Base-by-base conservation (phyloP, 768 basidiomycete species). In the Leucogyrophana mollusca region DNA sequence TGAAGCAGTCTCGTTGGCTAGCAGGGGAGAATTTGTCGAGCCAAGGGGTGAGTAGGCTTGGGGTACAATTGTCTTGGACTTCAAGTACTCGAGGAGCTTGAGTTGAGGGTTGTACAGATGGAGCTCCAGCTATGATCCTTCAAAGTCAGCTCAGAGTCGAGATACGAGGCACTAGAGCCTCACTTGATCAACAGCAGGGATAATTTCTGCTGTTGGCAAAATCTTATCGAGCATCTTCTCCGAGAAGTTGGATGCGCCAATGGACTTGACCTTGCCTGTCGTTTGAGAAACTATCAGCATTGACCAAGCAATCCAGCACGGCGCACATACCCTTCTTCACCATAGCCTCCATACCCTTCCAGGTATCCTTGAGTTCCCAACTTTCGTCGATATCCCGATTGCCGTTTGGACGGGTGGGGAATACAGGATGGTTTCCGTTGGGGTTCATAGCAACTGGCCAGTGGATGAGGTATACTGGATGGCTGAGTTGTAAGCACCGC, bases 1-100 rank as follows among this genome's bases (percentile, higher is more conserved):
- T 3, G 67, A 51, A 7, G 86, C 80, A 3, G 74, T 70, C 41
- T 82, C 78, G 55, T 93, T 88, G 5, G 58, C 60, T 25, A 91
- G 61, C 6, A 92, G 68, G 7, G 85, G 86, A 2, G 85, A 79
- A 54, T 76, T 74, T 9, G 80, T 73, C 8, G 82, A 86, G 27
- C 83, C 89, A 11, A 92, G 79, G 8, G 91, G 90, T 7, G 87
- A 91, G 63, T 88, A 93, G 1, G 90, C 90, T 61, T 90, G 76
- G 0, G 86, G 73, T 40, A 82, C 67, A 56, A 93, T 91, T 16
- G 71, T 73, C 60, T 90, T 82, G 14, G 74, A 71, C 59, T 75
- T 73, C 52, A 87, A 71, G 66, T 78, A 91, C 9, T 70, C 67
- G 34, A 82, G 45, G 40, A 90, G 76, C 40, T 80, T 74, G 65